Conservation (phyloP, 1,284 basidiomycete genomes). For the Cutaneotrichosporon sp. region DNA sequence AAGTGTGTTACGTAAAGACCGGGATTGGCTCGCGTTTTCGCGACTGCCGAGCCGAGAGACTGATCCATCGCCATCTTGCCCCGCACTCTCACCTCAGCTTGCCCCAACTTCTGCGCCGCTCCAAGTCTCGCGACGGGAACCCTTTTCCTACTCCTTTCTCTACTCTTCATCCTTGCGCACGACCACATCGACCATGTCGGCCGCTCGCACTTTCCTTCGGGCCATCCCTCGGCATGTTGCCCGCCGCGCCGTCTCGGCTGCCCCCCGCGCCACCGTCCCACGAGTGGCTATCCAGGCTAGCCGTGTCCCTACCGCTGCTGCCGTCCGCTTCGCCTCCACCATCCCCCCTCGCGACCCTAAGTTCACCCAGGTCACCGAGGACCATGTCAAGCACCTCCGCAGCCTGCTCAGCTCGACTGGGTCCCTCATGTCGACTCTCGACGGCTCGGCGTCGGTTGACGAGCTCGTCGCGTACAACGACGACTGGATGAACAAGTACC, state of each 20-base stretch:
- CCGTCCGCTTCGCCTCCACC: constrained; percentile 40
- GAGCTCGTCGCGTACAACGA: constrained; percentile 83
- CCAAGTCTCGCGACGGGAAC: too few relatives aligned
- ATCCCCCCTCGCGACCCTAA: constrained; percentile 42
- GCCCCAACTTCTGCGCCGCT: too few relatives aligned
- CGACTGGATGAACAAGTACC: constrained; percentile 98
- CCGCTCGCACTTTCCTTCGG: constrained; percentile 25
- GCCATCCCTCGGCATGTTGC: constrained; percentile 9
- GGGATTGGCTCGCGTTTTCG: constrained; percentile 3
- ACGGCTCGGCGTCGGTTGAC: constrained; percentile 54
- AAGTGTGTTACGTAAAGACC: background rate
- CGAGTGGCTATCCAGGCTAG: constrained; percentile 4
- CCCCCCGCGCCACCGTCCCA: constrained; percentile 11
- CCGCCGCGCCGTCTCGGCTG: constrained; percentile 7
- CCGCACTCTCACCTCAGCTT: too few relatives aligned
- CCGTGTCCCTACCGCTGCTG: constrained; percentile 1
- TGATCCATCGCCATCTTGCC: too few relatives aligned
- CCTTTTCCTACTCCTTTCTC: background rate
- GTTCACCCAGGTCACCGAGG: constrained; percentile 56
- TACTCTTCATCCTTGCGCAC: background rate
- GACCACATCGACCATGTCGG: constrained; percentile 20
- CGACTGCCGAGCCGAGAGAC: constrained; percentile 4
- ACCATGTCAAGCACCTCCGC: constrained; percentile 57
- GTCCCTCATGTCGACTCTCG: constrained; percentile 57
- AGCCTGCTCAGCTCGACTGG: constrained; percentile 55